Conservation (phyloP, 768 basidiomycete species). For the Mycena galericulata region DNA sequence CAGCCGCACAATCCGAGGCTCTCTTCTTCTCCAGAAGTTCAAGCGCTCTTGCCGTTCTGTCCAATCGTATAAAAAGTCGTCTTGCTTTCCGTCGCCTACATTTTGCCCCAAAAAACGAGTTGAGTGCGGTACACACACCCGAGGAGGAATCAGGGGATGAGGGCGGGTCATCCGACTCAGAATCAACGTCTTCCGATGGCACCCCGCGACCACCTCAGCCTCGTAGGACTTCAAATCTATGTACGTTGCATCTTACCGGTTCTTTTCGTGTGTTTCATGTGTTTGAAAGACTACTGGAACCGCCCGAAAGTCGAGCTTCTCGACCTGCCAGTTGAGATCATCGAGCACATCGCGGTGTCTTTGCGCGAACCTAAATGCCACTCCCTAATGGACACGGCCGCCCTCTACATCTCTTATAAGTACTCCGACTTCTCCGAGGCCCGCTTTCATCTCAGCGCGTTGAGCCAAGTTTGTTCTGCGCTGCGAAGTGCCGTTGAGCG, state of each 20-base stretch:
- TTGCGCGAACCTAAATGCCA: slow-evolving; percentile 35
- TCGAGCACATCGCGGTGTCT: slow-evolving; percentile 42
- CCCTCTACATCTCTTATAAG: slow-evolving; percentile 43
- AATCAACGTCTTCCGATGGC: slow-evolving; percentile 8
- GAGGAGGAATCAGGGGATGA: slow-evolving; percentile 21
- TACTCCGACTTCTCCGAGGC: slow-evolving; percentile 43
- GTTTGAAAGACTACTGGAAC: slow-evolving; percentile 22
- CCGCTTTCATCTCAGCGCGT: slow-evolving; percentile 41
- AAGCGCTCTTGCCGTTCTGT: slow-evolving; percentile 6
- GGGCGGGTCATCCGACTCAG: slow-evolving; percentile 18
- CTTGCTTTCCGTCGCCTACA: slow-evolving; percentile 27
- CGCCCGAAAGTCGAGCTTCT: slow-evolving; percentile 38
- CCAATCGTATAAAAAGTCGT: slow-evolving; percentile 31
- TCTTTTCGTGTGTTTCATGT: background rate
- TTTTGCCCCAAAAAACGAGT: slow-evolving; percentile 4
- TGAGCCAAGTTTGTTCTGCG: slow-evolving; percentile 37
- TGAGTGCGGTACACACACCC: background rate
- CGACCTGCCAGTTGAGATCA: slow-evolving; percentile 44
- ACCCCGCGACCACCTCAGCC: background rate
- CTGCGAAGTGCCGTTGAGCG: slow-evolving; percentile 41
- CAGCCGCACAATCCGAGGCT: slow-evolving; percentile 16
- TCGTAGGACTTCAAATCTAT: slow-evolving; percentile 8
- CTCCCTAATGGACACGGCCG: slow-evolving; percentile 40
- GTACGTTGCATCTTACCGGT: slow-evolving; percentile 1
- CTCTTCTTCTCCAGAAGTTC: slow-evolving; percentile 8